Percentiles rank a stretch among this genome's conserved stretches.
phyloP scores from a whole-genome alignment of 352 stramenopile genomes.

The Pelagophyceae sp. region DNA sequence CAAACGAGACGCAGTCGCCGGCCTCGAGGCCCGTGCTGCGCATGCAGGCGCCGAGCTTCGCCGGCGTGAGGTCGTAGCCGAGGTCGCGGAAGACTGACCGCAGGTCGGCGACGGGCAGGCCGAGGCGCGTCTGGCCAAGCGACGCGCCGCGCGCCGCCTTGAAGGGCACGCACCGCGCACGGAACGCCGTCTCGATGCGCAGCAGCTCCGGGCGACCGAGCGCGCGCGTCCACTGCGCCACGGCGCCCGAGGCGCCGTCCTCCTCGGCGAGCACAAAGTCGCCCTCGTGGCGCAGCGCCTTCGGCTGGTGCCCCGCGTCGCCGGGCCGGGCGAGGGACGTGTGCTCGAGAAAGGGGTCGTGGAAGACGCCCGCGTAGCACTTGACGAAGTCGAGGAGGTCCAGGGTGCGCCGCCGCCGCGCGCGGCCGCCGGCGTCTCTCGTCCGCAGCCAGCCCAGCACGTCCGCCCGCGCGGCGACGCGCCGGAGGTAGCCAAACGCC shows the following conservation, averaged over 20 bases:
- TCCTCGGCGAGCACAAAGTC: background rate
- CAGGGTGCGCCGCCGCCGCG: background rate
- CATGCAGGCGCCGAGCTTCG: background rate
- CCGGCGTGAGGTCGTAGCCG: slow-evolving; percentile 9
- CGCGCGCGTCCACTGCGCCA: background rate
- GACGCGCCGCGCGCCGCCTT: background rate
- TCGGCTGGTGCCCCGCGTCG: background rate
- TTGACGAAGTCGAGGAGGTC: slow-evolving; percentile 8
- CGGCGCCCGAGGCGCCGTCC: background rate
- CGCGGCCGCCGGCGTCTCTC: background rate
- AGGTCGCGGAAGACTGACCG: slow-evolving; percentile 19
- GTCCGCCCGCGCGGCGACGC: slow-evolving; percentile 2
- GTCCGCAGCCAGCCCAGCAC: background rate
- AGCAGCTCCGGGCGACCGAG: background rate
- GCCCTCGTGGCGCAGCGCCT: background rate
- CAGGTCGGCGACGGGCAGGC: slow-evolving; percentile 14
- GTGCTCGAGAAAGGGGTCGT: background rate
- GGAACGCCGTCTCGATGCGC: background rate
- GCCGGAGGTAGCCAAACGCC: background rate
- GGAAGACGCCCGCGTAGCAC: slow-evolving; percentile 14
- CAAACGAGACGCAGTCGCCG: slow-evolving; percentile 17
- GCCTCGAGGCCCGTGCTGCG: background rate
- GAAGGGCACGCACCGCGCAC: background rate
- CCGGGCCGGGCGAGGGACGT: too few relatives aligned
- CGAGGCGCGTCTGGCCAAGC: slow-evolving; percentile 2